phyloP scores from a whole-genome alignment of 257 asterid genomes.

The Solanum chmielewskii region DNA sequence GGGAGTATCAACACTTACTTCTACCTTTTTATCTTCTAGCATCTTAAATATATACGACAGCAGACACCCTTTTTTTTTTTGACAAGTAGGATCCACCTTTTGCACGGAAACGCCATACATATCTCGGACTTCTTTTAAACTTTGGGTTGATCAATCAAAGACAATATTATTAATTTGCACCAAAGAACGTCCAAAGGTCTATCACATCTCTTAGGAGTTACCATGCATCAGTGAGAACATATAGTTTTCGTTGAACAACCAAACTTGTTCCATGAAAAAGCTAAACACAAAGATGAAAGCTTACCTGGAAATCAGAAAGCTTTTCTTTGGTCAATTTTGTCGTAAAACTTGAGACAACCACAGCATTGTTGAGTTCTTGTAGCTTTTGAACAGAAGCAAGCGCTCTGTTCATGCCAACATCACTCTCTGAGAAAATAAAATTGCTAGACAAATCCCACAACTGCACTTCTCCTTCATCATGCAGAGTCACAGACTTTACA shows the following conservation, averaged over 20 bases:
- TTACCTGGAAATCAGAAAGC: constrained; percentile 72
- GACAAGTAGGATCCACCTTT: not conserved
- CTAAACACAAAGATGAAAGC: not conserved
- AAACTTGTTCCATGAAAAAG: not conserved
- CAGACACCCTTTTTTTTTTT: not conserved
- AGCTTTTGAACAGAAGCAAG: constrained; percentile 76
- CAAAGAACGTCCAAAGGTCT: not conserved
- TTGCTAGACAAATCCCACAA: constrained; percentile 90
- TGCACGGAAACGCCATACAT: not conserved
- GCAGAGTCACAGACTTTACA: constrained; percentile 87
- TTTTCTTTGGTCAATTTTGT: constrained; percentile 59
- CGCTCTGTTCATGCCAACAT: constrained; percentile 86
- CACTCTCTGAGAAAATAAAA: constrained; percentile 74
- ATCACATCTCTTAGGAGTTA: not conserved
- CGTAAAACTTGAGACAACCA: constrained; percentile 54
- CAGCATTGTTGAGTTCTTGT: constrained; percentile 90
- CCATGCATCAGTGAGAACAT: not conserved
- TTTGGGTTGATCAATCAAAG: not conserved
- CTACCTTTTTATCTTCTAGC: not conserved
- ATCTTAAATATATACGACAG: not conserved
- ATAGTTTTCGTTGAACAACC: not conserved
- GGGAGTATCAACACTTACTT: not conserved
- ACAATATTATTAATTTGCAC: not conserved
- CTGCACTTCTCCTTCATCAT: constrained; percentile 75
- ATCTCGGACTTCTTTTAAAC: not conserved